These are phyloP conservation scores for Penicillium subrubescens DNA, from an alignment of 495 filamentous ascomycete species.

Conservation along the genomic window DNA sequence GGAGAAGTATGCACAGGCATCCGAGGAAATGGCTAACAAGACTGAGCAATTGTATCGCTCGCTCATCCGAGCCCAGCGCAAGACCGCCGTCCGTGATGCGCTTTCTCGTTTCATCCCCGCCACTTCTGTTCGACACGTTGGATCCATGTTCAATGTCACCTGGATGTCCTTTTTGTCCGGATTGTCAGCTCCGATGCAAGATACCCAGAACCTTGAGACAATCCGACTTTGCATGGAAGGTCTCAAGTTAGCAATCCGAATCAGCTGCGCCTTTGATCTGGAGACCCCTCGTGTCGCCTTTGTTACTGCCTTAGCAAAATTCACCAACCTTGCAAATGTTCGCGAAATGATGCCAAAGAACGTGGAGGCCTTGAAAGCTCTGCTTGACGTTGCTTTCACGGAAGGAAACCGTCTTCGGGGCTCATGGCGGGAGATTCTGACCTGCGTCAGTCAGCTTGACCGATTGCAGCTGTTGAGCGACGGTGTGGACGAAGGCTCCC, in stretches of 20 bases:
- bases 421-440: conserved; percentile 94
- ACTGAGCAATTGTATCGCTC: conserved; percentile 90
- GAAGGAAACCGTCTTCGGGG: conserved; percentile 86
- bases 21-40: conserved; percentile 90
- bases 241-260: conserved; percentile 86
- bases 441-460: conserved; percentile 95
- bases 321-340: conserved; percentile 93
- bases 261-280: conserved; percentile 91
- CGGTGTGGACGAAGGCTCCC: conserved; percentile 86
- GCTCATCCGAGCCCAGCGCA: conserved; percentile 81
- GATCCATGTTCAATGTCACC: conserved; percentile 97
- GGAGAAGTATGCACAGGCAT: conserved; percentile 91
- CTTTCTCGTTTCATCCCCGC: conserved; percentile 84
- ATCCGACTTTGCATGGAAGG: conserved; percentile 93
- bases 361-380: conserved; percentile 84
- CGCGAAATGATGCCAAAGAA: conserved; percentile 97
- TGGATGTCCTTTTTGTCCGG: conserved; percentile 99
- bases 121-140: conserved; percentile 89
- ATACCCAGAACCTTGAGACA: conserved; percentile 86
- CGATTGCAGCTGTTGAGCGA: conserved; percentile 92
- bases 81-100: conserved; percentile 67
- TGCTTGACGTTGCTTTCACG: conserved; percentile 87
- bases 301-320: conserved; percentile 88
- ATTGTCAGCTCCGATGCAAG: conserved; percentile 86
- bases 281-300: conserved; percentile 91